Base-by-base conservation (phyloP, 2,329 filamentous ascomycete genomes). In the Penicillium sp. region DNA sequence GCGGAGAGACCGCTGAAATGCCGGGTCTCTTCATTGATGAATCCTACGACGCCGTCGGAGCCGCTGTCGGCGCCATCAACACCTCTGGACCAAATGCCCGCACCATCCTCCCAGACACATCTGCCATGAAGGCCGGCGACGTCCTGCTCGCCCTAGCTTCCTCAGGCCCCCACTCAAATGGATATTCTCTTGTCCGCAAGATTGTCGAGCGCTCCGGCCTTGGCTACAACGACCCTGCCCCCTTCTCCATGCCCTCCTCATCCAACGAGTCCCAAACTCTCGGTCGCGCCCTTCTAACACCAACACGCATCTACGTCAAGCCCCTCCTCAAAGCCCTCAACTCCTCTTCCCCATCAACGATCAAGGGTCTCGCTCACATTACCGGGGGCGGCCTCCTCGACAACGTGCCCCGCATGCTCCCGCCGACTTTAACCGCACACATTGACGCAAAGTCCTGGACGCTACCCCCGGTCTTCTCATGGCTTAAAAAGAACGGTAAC, bases 1-100 rank as follows among this genome's bases (percentile, higher is more conserved):
- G 95, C 45, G 95, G 95, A 49, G 95, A 99, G 80, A 99, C 95
- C 0, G 95, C 95, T 7, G 95, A 99, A 80, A 98, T 99, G 95
- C 94, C 94, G 0, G 93, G 93, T 58, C 92, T 98, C 83, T 97
- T 97, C 81, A 84, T 89, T 66, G 88, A 86, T 57, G 91, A 92
- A 54, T 92, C 96, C 73, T 99, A 98, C 76, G 95, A 99, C 71
- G 93, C 93, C 7, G 93, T 92, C 23, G 95, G 95, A 65, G 91
- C 91, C 45, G 94, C 94, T 19, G 89, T 96, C 50, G 95, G 95
- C 60, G 92, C 93, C 47, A 91, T 98, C 67, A 79, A 81, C 69
- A 79, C 76, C 17, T 68, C 71, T 13, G 75, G 76, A 74, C 82
- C 85, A 41, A 80, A 85, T 38, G 86, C 85, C 5, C 79, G 79